Base-by-base conservation (phyloP, 1,139 yeast species). In the Sugiyamaella novakii region DNA sequence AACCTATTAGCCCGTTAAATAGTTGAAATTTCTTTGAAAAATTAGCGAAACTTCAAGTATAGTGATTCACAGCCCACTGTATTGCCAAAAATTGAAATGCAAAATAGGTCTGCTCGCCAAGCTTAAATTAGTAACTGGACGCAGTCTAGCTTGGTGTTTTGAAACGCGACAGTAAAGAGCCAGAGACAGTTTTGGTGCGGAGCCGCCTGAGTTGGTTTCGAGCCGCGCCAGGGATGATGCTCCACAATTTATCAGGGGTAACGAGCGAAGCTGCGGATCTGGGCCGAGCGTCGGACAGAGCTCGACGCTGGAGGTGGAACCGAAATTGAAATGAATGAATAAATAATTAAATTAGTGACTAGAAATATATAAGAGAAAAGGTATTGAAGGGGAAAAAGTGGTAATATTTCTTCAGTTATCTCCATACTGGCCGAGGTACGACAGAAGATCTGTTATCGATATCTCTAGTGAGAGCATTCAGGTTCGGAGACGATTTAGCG, bases 401-500 rank as follows among this genome's bases (percentile, higher is more conserved):
- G 27, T 17, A 7, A 24, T 15, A 18, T 18, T 12, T 10, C 5
- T 4, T 24, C 18, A 5, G 3, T 33, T 27, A 42, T 34, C 46
- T 25, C 46, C 46, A 42, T 3, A 24, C 27, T 11, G 39, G 46
- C 15, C 46, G 38, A 18, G 34, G 10, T 2, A 2, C 25, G 30
- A 30, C 19, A 6, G 27, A 22, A 12, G 21, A 37, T 6, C 11
- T 33, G 18, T 21, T n/a, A 10, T 30, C 39, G 11, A 38, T 12
- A 34, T 19, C 39, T 33, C 33, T 28, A 29, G 39, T n/a, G 5
- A 47, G 41, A 10, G 50, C 50, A 22, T 43, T 37, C 24, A 47
- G 46, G 39, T 47, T 47, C 8, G 50, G 50, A 14, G 50, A 47
- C 8, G 50, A 47, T 33, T 41, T 42, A 12, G 50, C 50, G 7